Percentiles rank a stretch among this genome's conserved stretches.
These are phyloP conservation scores for Phialemonium atrogriseum DNA, from an alignment of 2,329 filamentous ascomycete species.

Conservation along the genomic window DNA sequence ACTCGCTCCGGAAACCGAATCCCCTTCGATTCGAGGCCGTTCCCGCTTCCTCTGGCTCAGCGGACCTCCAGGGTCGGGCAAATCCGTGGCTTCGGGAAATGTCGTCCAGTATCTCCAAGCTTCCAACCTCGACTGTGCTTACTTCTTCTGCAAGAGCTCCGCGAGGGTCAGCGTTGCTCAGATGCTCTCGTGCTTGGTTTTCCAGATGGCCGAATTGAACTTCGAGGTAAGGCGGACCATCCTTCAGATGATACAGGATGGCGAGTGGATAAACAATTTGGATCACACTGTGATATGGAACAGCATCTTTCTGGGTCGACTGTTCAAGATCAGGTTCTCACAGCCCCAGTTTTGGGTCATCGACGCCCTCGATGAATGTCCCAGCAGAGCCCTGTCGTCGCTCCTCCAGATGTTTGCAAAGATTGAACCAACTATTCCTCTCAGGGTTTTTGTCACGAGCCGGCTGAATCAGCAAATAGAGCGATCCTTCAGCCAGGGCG, in stretches of 20 bases:
- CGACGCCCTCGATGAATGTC: conserved; percentile 15
- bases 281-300: conserved; percentile 14
- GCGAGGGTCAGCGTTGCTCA: conserved; percentile 10
- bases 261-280: conserved; percentile 6
- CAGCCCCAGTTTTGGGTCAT: conserved; percentile 16
- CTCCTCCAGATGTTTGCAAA: conserved; percentile 11
- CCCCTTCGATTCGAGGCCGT: no score
- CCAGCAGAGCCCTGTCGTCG: conserved; percentile 4
- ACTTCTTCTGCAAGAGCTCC: conserved; percentile 21
- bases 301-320: conserved; percentile 11
- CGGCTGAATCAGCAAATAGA: no score
- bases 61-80: conserved; percentile 18
- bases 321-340: conserved; percentile 10
- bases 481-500: no score
- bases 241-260: conserved; percentile 11
- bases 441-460: conserved; percentile 15
- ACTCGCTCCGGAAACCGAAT: no score
- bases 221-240: conserved; percentile 10
- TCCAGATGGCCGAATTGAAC: conserved; percentile 16
- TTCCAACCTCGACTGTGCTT: conserved; percentile 14
- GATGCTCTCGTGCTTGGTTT: conserved; percentile 12
- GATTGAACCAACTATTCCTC: conserved; percentile 8
- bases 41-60: conserved; percentile 21
- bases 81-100: conserved; percentile 16
- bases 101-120: conserved; percentile 15